Conservation (phyloP, 2,329 filamentous ascomycete species). For the Beauveria australis region DNA sequence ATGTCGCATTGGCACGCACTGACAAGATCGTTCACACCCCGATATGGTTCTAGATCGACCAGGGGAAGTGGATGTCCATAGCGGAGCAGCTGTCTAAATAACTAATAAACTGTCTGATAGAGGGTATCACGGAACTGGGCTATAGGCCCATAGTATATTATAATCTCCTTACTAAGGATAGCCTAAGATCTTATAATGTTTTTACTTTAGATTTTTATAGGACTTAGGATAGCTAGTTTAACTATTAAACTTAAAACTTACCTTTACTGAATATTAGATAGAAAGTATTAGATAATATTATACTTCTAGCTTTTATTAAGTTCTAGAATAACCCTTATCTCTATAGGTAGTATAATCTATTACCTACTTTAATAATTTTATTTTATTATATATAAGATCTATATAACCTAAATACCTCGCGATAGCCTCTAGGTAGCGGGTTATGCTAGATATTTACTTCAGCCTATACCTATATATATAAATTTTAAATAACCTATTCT, state of each 20-base stretch:
- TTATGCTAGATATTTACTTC: too few relatives aligned
- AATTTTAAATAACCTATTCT: too few relatives aligned
- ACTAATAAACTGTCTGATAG: too few relatives aligned
- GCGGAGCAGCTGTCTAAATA: too few relatives aligned
- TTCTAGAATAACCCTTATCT: not conserved
- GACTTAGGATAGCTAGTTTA: not conserved
- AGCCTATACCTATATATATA: too few relatives aligned
- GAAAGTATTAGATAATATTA: not conserved
- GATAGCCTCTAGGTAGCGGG: not conserved
- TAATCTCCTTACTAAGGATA: not conserved
- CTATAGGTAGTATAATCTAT: not conserved
- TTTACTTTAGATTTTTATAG: not conserved
- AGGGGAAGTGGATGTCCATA: too few relatives aligned
- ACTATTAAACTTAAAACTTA: not conserved
- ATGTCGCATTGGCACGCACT: too few relatives aligned
- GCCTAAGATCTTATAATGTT: not conserved
- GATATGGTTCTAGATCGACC: too few relatives aligned
- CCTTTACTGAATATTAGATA: not conserved
- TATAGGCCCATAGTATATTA: too few relatives aligned
- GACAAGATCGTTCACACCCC: too few relatives aligned
- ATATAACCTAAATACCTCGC: not conserved
- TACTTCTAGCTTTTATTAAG: not conserved
- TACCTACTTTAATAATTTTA: not conserved
- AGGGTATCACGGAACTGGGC: too few relatives aligned
- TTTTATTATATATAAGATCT: not conserved